A percentile compares a stretch with the other conserved stretches of the same genome.
These are phyloP conservation scores for Neurospora sp. DNA, from an alignment of 2,329 filamentous ascomycete genomes.

Conservation along the genomic window DNA sequence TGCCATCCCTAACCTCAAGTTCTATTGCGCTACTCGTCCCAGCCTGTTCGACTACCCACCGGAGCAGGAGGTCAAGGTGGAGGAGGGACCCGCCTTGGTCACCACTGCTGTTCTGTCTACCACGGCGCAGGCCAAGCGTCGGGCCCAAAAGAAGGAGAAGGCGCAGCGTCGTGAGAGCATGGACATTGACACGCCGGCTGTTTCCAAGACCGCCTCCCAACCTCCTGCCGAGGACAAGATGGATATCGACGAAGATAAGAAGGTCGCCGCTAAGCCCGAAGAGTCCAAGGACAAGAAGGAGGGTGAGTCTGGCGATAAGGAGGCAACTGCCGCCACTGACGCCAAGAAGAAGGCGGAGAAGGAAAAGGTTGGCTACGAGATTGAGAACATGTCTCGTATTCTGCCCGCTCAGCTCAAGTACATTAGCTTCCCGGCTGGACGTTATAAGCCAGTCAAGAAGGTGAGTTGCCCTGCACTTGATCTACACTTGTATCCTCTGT, in stretches of 20 bases:
- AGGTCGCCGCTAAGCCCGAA: constrained; percentile 30
- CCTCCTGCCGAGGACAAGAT: constrained; percentile 65
- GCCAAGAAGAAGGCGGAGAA: constrained; percentile 86
- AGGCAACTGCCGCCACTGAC: constrained; percentile 40
- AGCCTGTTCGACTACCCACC: constrained; percentile 98
- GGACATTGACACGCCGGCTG: constrained; percentile 79
- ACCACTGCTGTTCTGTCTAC: constrained; percentile 94
- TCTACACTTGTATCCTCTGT: not conserved
- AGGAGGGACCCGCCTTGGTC: constrained; percentile 87
- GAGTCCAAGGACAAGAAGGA: constrained; percentile 44
- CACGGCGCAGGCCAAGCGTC: constrained; percentile 90
- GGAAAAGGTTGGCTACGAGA: constrained; percentile 92
- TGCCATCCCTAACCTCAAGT: constrained; percentile 88
- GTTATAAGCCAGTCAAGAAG: constrained; percentile 87
- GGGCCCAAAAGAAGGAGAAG: constrained; percentile 88
- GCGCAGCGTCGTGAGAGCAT: constrained; percentile 86
- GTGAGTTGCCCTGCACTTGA: constrained; percentile 35
- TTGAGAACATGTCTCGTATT: constrained; percentile 95
- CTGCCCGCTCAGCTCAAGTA: constrained; percentile 90
- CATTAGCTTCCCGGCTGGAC: constrained; percentile 79
- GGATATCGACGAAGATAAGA: constrained; percentile 66
- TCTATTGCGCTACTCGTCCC: constrained; percentile 87
- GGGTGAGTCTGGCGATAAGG: constrained; percentile 40
- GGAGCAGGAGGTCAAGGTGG: constrained; percentile 87
- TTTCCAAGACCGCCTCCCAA: constrained; percentile 45